Evolutionary conservation across 2,329 filamentous ascomycete genomes (phyloP).

Genomic region (Penicillium hesseltinei): DNA sequence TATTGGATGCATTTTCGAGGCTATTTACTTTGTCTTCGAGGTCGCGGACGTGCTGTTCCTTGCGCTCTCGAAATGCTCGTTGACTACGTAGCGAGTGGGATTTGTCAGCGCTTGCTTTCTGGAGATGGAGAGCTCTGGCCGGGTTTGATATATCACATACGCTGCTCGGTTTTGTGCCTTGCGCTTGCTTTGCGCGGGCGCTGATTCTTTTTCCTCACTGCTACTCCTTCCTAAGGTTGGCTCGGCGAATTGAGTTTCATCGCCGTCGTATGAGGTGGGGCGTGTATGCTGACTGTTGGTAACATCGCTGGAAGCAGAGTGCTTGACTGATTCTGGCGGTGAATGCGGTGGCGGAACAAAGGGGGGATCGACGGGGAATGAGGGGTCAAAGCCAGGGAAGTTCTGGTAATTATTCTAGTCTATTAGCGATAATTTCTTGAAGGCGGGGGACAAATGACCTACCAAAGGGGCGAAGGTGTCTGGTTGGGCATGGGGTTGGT

Average conservation of each 20-base stretch:
- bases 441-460: background rate
- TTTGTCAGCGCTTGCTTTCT: constrained; percentile 2
- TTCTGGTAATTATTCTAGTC: constrained; percentile 36
- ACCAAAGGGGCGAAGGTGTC: constrained; percentile 34
- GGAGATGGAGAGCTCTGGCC: background rate
- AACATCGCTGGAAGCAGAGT: constrained; percentile 32
- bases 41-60: constrained; percentile 91
- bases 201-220: constrained; percentile 54
- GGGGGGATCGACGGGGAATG: constrained; percentile 37
- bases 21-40: constrained; percentile 79
- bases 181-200: constrained; percentile 58
- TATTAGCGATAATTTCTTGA: background rate
- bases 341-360: constrained; percentile 37
- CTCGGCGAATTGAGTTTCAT: constrained; percentile 28
- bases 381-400: constrained; percentile 39
- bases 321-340: constrained; percentile 37
- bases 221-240: constrained; percentile 44
- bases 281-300: constrained; percentile 21
- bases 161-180: constrained; percentile 72
- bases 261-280: constrained; percentile 30
- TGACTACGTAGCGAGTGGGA: constrained; percentile 57
- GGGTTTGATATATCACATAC: constrained; percentile 50
- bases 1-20: constrained; percentile 71
- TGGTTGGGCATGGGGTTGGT: constrained; percentile 40
- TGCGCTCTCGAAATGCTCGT: constrained; percentile 92